phyloP scores from a whole-genome alignment of 805 yeast species.

The Candida chilensis region DNA sequence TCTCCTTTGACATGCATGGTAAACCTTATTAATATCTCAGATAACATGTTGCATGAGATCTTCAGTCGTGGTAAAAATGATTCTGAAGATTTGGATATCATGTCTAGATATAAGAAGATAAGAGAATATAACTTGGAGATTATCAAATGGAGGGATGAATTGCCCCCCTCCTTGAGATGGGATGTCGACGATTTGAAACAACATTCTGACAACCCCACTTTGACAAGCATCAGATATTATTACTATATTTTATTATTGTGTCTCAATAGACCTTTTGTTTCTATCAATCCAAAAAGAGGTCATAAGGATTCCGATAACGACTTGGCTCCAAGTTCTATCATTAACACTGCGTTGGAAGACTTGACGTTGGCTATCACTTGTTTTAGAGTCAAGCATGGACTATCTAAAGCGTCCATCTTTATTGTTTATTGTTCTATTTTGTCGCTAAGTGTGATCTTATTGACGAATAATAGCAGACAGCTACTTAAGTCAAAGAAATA shows the following conservation, averaged over 20 bases:
- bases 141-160: constrained; percentile 37
- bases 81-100: constrained; percentile 31
- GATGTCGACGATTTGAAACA: constrained; percentile 23
- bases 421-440: constrained; percentile 38
- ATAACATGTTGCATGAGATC: constrained; percentile 32
- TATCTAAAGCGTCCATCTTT: constrained; percentile 30
- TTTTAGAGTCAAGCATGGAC: constrained; percentile 29
- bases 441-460: constrained; percentile 29
- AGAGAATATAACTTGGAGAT: constrained; percentile 41
- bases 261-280: constrained; percentile 51
- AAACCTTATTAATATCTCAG: constrained; percentile 31
- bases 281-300: constrained; percentile 11
- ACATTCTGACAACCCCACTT: constrained; percentile 43
- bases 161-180: constrained; percentile 46
- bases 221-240: constrained; percentile 42
- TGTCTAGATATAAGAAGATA: constrained; percentile 25
- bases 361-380: constrained; percentile 24
- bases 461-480: constrained; percentile 18
- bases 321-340: constrained; percentile 21
- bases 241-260: constrained; percentile 52
- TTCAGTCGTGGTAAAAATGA: constrained; percentile 22
- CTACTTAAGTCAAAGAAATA: constrained; percentile 14
- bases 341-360: constrained; percentile 30
- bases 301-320: constrained; percentile 2
- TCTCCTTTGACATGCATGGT: constrained; percentile 33